Conservation (phyloP, 257 asterid genomes). For the Craterostigma plantagineum region DNA sequence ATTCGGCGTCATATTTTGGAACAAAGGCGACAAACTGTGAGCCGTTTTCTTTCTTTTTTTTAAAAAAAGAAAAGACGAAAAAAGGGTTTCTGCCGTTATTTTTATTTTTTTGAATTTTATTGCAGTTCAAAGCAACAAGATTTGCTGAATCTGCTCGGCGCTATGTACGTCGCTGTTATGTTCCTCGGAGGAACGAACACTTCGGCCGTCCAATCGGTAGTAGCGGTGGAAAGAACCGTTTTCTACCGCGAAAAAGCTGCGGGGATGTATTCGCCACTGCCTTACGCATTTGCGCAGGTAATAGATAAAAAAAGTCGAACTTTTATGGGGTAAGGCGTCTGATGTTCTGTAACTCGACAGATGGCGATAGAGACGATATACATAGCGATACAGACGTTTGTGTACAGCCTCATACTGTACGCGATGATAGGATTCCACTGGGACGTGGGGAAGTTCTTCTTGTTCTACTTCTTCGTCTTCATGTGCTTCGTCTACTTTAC, state of each 20-base stretch:
- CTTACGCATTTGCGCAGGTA: constrained; percentile 66
- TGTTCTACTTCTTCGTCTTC: too few species aligned
- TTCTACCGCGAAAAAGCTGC: constrained; percentile 81
- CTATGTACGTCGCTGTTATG: constrained; percentile 64
- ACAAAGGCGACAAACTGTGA: constrained; percentile 41
- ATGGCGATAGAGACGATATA: constrained; percentile 38
- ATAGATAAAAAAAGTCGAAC: too few species aligned
- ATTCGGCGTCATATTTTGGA: constrained; percentile 65
- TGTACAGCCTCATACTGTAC: too few species aligned
- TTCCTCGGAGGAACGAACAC: constrained; percentile 79
- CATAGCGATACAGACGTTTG: too few species aligned
- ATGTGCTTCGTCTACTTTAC: too few species aligned
- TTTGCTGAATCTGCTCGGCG: constrained; percentile 48
- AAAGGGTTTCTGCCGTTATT: too few species aligned
- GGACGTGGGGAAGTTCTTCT: too few species aligned
- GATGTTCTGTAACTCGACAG: constrained; percentile 15
- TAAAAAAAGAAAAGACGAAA: too few species aligned
- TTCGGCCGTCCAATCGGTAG: constrained; percentile 56
- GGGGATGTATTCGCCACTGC: constrained; percentile 65
- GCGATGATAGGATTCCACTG: too few species aligned
- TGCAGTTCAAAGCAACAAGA: constrained; percentile 59
- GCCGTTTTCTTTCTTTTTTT: too few species aligned
- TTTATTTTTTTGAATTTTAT: background rate
- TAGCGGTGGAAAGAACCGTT: constrained; percentile 63
- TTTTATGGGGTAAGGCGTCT: too few species aligned